phyloP scores from a whole-genome alignment of 352 stramenopile species.

The Pythium phragmiticola region DNA sequence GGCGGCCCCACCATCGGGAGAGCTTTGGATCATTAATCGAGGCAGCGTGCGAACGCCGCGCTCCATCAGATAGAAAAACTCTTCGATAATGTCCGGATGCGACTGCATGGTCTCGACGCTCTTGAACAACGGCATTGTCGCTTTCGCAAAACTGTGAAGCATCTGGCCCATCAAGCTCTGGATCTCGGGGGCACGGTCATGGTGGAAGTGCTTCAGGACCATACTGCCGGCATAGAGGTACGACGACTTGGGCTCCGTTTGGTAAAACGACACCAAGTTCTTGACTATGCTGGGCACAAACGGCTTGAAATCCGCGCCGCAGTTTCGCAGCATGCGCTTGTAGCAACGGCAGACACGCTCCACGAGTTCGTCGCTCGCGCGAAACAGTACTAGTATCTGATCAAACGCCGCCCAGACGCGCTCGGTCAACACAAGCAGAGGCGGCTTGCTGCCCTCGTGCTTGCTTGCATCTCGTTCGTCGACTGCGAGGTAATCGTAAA shows the following conservation, averaged over 20 bases:
- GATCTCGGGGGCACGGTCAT: slow-evolving; percentile 27
- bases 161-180: slow-evolving; percentile 47
- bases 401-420: slow-evolving; percentile 81
- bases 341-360: slow-evolving; percentile 84
- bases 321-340: slow-evolving; percentile 84
- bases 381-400: slow-evolving; percentile 76
- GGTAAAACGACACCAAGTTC: slow-evolving; percentile 77
- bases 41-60: slow-evolving; percentile 87
- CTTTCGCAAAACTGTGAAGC: slow-evolving; percentile 61
- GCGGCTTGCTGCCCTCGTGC: slow-evolving; percentile 29
- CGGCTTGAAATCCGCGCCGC: slow-evolving; percentile 53
- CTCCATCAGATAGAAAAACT: slow-evolving; percentile 96
- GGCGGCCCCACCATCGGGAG: neutral
- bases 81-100: slow-evolving; percentile 94
- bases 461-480: neutral
- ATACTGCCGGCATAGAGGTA: slow-evolving; percentile 85
- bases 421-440: slow-evolving; percentile 72
- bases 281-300: slow-evolving; percentile 76
- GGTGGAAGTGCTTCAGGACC: slow-evolving; percentile 76
- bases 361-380: slow-evolving; percentile 70
- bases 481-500: slow-evolving; percentile 78
- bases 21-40: slow-evolving; percentile 51
- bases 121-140: slow-evolving; percentile 86
- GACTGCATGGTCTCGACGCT: slow-evolving; percentile 48
- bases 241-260: slow-evolving; percentile 76